Evolutionary conservation across 345 rosid species (phyloP).

Genomic region (Luvunga scandens): DNA sequence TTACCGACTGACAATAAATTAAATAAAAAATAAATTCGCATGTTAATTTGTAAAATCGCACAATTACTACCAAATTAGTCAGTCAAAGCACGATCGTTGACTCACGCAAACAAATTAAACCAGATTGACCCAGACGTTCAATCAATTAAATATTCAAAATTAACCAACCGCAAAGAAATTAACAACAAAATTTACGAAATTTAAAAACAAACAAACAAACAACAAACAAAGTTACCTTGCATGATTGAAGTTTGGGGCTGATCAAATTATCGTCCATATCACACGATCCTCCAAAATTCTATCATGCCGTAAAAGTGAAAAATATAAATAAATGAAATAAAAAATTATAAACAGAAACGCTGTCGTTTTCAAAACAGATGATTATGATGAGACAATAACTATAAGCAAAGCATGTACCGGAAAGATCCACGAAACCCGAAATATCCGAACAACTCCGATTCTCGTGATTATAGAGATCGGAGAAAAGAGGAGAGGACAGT

Average conservation of each 20-base stretch:
- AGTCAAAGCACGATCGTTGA: constrained; percentile 8
- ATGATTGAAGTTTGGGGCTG: constrained; percentile 20
- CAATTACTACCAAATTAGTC: background rate
- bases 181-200: background rate
- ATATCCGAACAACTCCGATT: background rate
- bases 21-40: background rate
- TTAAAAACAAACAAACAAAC: background rate
- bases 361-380: background rate
- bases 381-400: background rate
- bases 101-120: background rate
- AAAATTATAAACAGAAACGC: background rate
- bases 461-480: background rate
- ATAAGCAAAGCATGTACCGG: background rate
- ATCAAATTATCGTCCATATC: background rate
- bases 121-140: background rate
- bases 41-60: background rate
- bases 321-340: background rate
- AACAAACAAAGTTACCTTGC: constrained; percentile 22
- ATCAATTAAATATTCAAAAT: background rate
- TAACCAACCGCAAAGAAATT: background rate
- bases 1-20: background rate
- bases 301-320: background rate
- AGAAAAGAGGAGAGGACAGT: background rate
- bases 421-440: background rate
- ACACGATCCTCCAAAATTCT: constrained; percentile 2